These are phyloP conservation scores for Suhomyces tanzawaensis DNA, from an alignment of 805 yeast genomes.

Conservation along the genomic window DNA sequence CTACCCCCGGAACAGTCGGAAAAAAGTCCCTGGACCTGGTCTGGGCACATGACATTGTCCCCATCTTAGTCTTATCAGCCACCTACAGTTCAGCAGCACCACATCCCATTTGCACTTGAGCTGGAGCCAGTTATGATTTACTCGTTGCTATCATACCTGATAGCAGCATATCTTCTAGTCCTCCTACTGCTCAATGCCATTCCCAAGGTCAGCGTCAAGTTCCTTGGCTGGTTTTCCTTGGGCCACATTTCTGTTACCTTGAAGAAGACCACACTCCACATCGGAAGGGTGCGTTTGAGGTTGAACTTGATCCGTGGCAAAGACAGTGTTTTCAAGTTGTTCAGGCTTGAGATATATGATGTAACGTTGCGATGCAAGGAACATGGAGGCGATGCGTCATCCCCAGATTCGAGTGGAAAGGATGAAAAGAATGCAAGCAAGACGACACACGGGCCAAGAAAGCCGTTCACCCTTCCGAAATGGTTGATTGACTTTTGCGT, in stretches of 20 bases:
- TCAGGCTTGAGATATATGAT: slow-evolving; percentile 26
- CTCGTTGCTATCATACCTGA: neutral
- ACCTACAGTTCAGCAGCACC: too few relatives aligned
- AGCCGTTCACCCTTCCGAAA: slow-evolving; percentile 12
- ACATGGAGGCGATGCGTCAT: neutral
- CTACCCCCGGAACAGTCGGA: too few relatives aligned
- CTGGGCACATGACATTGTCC: too few relatives aligned
- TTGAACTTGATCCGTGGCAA: slow-evolving; percentile 21
- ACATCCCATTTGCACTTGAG: too few relatives aligned
- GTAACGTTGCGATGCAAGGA: slow-evolving; percentile 11
- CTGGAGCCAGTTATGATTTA: neutral
- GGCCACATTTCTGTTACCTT: slow-evolving; percentile 22
- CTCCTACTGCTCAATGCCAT: slow-evolving; percentile 22
- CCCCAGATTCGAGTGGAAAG: neutral
- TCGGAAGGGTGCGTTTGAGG: slow-evolving; percentile 19
- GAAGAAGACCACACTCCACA: slow-evolving; percentile 11
- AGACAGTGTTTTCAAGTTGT: slow-evolving; percentile 25
- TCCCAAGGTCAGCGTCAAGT: slow-evolving; percentile 26
- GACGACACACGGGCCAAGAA: neutral
- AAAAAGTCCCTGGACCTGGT: too few relatives aligned
- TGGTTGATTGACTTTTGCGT: slow-evolving; percentile 18
- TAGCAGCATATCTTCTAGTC: slow-evolving; percentile 14
- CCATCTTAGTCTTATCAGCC: too few relatives aligned
- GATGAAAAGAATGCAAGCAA: neutral
- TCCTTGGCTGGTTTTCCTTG: slow-evolving; percentile 31